Base-by-base conservation (phyloP, 345 rosid genomes). In the Dipteronia sinensis region DNA sequence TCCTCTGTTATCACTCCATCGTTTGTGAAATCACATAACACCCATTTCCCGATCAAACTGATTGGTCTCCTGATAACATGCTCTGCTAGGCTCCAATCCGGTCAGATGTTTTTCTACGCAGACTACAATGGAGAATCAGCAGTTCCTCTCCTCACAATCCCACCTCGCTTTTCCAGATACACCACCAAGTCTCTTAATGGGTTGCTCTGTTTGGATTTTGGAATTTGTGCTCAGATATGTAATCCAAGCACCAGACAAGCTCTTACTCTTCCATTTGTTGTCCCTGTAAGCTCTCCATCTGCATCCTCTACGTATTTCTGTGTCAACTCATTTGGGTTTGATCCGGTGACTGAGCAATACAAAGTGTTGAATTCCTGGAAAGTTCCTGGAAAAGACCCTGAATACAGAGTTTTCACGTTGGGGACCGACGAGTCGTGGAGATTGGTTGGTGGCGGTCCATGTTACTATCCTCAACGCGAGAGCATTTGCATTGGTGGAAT, bases 311-410 rank as follows among this genome's bases (percentile, higher is more conserved):
- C 82, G 0, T 53, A 17, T 19, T 76, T 40, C 19, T 79, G 72
- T 15, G 80, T 79, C 3, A 79, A 82, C 29, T 79, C 75, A 0
- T 71, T 83, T 4, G 80, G 78, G 13, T 79, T 72, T 20, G 78
- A 79, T 53, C 82, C 80, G 0, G 10, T 67, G 19, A 20, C 58
- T 0, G 23, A 82, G 34, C 11, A 23, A n/a, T 83, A 76, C 62
- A 83, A 76, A 40, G 80, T 76, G 7, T 73, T 83, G 76, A 79
- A 79, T 23, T 51, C 78, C 2, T 79, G 78, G 85, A 34, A 56
- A 22, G 5, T 69, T 12, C 49, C 67, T 8, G 72, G 40, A 1
- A 11, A n/a, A 25, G 20, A 3, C 0, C n/a, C 75, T 0, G 70
- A 65, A 20, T 78, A 75, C 15, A 75, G 77, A 53, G 79, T 78